These are phyloP conservation scores for Podochytrium sp. DNA, from an alignment of 192 early-diverging fungal genomes.

Conservation along the genomic window DNA sequence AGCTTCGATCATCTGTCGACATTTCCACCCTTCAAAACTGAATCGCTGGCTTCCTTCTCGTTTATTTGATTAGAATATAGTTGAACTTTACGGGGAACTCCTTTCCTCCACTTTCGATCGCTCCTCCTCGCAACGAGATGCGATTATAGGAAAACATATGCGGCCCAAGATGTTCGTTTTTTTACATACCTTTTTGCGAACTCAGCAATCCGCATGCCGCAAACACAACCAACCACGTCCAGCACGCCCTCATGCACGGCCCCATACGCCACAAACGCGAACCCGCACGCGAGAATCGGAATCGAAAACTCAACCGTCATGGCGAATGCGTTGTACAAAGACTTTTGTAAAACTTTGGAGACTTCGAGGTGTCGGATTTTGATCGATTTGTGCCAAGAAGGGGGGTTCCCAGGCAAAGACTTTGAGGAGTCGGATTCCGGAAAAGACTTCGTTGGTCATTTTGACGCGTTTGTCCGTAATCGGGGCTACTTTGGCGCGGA, in stretches of 20 bases:
- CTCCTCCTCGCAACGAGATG: too few relatives aligned
- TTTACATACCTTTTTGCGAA: too few relatives aligned
- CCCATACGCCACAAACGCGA: conserved; percentile 52
- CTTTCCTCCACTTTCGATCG: too few relatives aligned
- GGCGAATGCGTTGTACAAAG: conserved; percentile 43
- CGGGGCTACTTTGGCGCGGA: conserved; percentile 51
- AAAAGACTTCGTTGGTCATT: conserved; percentile 67
- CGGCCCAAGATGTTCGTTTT: too few relatives aligned
- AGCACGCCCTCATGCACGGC: conserved; percentile 25
- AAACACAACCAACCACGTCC: too few relatives aligned
- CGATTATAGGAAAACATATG: too few relatives aligned
- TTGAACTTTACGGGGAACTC: too few relatives aligned
- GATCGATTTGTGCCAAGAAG: conserved; percentile 68
- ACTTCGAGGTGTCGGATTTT: conserved; percentile 52
- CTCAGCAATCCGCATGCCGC: too few relatives aligned
- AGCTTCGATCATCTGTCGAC: too few relatives aligned
- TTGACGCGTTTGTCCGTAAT: conserved; percentile 79
- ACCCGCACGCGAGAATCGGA: conserved; percentile 45
- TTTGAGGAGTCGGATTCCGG: conserved; percentile 77
- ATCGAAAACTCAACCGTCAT: conserved; percentile 54
- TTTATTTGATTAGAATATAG: too few relatives aligned
- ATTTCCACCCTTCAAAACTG: too few relatives aligned
- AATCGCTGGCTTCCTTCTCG: too few relatives aligned
- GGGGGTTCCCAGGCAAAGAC: conserved; percentile 73
- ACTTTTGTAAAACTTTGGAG: conserved; percentile 36